Base-by-base conservation (phyloP, 345 rosid species). In the Dipteronia dyeriana region DNA sequence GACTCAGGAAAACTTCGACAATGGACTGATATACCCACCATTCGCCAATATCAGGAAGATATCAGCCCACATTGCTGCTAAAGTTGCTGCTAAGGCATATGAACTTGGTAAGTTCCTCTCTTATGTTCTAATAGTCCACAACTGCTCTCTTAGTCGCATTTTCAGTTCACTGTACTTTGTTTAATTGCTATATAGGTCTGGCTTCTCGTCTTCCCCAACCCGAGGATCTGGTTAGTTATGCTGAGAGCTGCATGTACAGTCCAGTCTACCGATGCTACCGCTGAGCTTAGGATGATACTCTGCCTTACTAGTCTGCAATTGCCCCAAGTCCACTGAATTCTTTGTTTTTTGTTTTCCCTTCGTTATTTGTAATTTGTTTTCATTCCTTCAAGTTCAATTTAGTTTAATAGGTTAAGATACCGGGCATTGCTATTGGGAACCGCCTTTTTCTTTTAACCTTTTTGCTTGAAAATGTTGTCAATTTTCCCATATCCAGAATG, bases 211-310 rank as follows among this genome's bases (percentile, higher is more conserved):
- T 94, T 26, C 98, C 98, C 79, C 98, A 87, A 66, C 98, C 99
- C 0, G 74, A 88, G 82, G 89, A 97, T 82, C 89, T 97, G 1
- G 91, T 92, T 16, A 80, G 86, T 82, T 84, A 83, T 72, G 97
- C 98, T 0, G 98, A 96, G 89, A 92, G 95, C 88, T 91, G 98
- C 94, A 92, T 96, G 98, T 94, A 92, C 90, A 90, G 93, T 76
- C 95, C 97, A 31, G 73, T 83, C 64, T 94, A 97, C 89, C 86
- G 94, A 70, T 83, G 75, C 91, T 97, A 91, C 77, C 97, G 95
- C 39, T 96, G 78, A 94, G 80, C 38, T 26, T 17, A 26, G n/a
- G 57, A 14, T 19, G 16, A 22, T 22, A 34, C 9, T 47, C 1
- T 22, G 66, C 59, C 47, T 45, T 39, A 79, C 45, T 34, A 49